Percentiles rank a stretch among this genome's conserved stretches.
phyloP scores from a whole-genome alignment of 306 rosid species.

The Ceratonia siliqua region DNA sequence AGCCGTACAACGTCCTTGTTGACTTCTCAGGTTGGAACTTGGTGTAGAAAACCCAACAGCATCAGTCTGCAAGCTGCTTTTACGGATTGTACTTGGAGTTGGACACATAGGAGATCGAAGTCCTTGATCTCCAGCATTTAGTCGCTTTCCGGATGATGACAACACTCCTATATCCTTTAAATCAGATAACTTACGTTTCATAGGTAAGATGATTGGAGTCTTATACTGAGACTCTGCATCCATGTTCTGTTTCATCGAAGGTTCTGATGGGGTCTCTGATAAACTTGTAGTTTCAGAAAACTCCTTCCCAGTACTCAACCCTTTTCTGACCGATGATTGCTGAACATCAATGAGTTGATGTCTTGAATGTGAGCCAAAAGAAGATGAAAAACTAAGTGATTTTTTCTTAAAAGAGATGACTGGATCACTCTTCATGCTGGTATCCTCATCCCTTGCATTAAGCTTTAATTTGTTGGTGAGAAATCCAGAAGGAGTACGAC shows the following conservation, averaged over 20 bases:
- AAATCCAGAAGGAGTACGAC: constrained; percentile 79
- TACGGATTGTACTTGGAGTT: constrained; percentile 56
- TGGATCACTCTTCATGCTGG: constrained; percentile 50
- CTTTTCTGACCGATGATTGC: constrained; percentile 47
- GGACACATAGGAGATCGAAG: constrained; percentile 75
- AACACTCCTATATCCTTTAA: constrained; percentile 61
- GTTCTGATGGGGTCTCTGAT: constrained; percentile 50
- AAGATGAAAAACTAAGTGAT: constrained; percentile 67
- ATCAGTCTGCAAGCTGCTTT: constrained; percentile 55
- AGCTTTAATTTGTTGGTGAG: constrained; percentile 60
- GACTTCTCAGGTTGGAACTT: constrained; percentile 53
- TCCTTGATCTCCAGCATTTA: constrained; percentile 71
- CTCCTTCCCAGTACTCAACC: constrained; percentile 50
- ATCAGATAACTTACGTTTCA: constrained; percentile 76
- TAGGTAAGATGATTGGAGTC: constrained; percentile 67
- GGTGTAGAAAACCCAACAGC: constrained; percentile 64
- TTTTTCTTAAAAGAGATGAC: constrained; percentile 60
- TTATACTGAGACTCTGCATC: constrained; percentile 76
- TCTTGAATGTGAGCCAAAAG: constrained; percentile 66
- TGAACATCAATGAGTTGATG: constrained; percentile 55
- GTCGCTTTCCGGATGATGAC: constrained; percentile 68
- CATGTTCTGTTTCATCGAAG: constrained; percentile 41
- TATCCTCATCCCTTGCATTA: constrained; percentile 60
- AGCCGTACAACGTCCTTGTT: constrained; percentile 50
- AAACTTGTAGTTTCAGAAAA: constrained; percentile 44